Evolutionary conservation across 805 yeast genomes (phyloP).

Genomic region (Candida golubevii): DNA sequence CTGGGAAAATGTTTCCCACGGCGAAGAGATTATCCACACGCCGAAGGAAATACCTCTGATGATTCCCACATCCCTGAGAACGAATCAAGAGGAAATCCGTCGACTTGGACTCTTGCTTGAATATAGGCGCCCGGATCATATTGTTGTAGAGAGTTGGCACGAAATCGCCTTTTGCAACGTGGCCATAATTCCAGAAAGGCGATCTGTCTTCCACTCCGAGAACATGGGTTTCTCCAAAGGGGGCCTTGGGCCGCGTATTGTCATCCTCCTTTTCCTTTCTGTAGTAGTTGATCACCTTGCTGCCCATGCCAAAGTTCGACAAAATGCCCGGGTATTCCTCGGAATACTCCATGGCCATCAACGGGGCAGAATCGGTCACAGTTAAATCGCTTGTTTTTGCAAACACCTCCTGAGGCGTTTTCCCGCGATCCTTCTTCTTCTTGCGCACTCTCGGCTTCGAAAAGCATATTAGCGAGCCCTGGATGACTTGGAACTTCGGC

Average conservation of each 20-base stretch:
- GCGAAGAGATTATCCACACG: conserved; percentile 69
- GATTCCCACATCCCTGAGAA: conserved; percentile 75
- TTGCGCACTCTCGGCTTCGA: conserved; percentile 73
- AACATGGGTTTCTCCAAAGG: conserved; percentile 92
- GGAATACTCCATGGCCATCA: conserved; percentile 80
- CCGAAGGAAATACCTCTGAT: conserved; percentile 65
- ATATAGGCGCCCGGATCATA: conserved; percentile 88
- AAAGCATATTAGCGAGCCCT: conserved; percentile 74
- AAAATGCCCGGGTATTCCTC: conserved; percentile 83
- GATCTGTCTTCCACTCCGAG: conserved; percentile 94
- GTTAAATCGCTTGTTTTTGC: conserved; percentile 71
- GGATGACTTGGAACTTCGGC: conserved; percentile 67
- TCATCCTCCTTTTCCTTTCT: conserved; percentile 81
- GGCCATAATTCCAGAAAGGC: conserved; percentile 98
- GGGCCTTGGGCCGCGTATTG: conserved; percentile 76
- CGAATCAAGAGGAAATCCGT: conserved; percentile 83
- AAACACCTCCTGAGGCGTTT: conserved; percentile 71
- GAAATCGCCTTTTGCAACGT: conserved; percentile 88
- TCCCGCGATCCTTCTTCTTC: conserved; percentile 85
- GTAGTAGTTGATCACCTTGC: conserved; percentile 87
- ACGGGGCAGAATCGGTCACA: conserved; percentile 73
- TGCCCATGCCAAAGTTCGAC: conserved; percentile 93
- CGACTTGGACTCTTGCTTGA: conserved; percentile 70
- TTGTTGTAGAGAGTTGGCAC: conserved; percentile 93
- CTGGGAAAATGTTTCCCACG: conserved; percentile 92